phyloP scores from a whole-genome alignment of 1,139 yeast genomes.

The Kurtzmaniella quercitrusa region DNA sequence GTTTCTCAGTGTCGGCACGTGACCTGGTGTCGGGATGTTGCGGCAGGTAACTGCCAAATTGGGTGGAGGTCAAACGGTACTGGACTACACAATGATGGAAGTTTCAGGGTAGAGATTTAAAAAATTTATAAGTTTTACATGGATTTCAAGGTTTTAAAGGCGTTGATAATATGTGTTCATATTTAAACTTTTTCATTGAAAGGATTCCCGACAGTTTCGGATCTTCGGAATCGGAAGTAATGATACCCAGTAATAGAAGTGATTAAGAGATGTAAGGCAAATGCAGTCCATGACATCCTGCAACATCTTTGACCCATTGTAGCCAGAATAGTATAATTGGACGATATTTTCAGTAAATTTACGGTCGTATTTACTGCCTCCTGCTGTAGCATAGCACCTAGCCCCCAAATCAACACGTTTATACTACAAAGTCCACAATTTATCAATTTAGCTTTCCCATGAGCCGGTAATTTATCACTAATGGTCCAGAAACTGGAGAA shows the following conservation, averaged over 20 bases:
- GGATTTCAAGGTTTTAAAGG: too few relatives aligned
- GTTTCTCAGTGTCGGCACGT: neutral
- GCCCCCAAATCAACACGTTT: constrained; percentile 54
- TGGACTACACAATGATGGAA: neutral
- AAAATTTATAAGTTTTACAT: too few relatives aligned
- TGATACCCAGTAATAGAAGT: constrained; percentile 16
- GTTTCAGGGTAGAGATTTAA: neutral
- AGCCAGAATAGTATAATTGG: constrained; percentile 46
- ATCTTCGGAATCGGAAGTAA: neutral
- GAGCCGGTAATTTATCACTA: constrained; percentile 49
- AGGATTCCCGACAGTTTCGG: too few relatives aligned
- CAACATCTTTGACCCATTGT: constrained; percentile 51
- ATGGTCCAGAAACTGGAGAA: constrained; percentile 37
- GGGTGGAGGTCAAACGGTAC: too few relatives aligned
- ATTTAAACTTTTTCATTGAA: neutral
- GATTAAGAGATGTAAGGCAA: constrained; percentile 34
- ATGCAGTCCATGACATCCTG: constrained; percentile 60
- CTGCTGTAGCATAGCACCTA: constrained; percentile 67
- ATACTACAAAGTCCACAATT: constrained; percentile 32
- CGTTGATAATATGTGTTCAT: neutral
- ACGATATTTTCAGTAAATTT: constrained; percentile 43
- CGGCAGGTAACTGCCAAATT: neutral
- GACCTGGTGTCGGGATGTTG: constrained; percentile 2
- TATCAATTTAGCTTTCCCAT: constrained; percentile 24
- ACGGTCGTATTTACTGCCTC: constrained; percentile 51